These are phyloP conservation scores for Calonectria fujianensis DNA, from an alignment of 2,329 filamentous ascomycete species.

Conservation along the genomic window DNA sequence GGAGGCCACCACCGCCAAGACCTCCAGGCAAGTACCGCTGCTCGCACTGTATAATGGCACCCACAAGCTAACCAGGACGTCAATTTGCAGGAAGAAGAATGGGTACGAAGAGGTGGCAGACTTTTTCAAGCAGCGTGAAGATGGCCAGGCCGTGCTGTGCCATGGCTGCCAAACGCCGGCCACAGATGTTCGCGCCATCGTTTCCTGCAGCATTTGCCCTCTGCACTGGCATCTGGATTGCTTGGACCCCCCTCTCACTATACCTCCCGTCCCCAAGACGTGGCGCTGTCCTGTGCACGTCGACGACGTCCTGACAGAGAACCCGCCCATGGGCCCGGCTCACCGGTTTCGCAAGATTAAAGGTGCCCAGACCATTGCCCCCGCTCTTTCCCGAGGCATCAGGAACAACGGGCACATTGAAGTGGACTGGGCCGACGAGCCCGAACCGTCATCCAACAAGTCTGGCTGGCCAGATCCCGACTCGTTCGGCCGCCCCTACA, in stretches of 20 bases:
- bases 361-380: slow-evolving; percentile 70
- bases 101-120: slow-evolving; percentile 79
- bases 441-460: slow-evolving; percentile 73
- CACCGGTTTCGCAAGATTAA: slow-evolving; percentile 78
- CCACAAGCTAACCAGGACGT: slow-evolving; percentile 9
- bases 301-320: slow-evolving; percentile 81
- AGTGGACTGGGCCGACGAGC: slow-evolving; percentile 76
- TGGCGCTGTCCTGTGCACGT: slow-evolving; percentile 95
- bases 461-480: slow-evolving; percentile 74
- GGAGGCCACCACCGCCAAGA: slow-evolving; percentile 77
- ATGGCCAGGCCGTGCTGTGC: slow-evolving; percentile 86
- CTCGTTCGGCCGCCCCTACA: slow-evolving; percentile 79
- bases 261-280: slow-evolving; percentile 83
- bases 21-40: slow-evolving; percentile 73
- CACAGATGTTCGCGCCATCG: slow-evolving; percentile 79
- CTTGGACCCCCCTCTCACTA: slow-evolving; percentile 87
- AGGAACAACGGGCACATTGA: slow-evolving; percentile 84
- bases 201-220: slow-evolving; percentile 89
- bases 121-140: slow-evolving; percentile 82
- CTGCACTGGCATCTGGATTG: slow-evolving; percentile 95
- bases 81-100: slow-evolving; percentile 66
- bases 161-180: slow-evolving; percentile 82
- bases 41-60: slow-evolving; percentile 10
- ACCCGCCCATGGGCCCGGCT: slow-evolving; percentile 76
- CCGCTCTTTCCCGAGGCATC: slow-evolving; percentile 77